phyloP scores from a whole-genome alignment of 1,284 basidiomycete species.

The Ceratobasidium sp. region DNA sequence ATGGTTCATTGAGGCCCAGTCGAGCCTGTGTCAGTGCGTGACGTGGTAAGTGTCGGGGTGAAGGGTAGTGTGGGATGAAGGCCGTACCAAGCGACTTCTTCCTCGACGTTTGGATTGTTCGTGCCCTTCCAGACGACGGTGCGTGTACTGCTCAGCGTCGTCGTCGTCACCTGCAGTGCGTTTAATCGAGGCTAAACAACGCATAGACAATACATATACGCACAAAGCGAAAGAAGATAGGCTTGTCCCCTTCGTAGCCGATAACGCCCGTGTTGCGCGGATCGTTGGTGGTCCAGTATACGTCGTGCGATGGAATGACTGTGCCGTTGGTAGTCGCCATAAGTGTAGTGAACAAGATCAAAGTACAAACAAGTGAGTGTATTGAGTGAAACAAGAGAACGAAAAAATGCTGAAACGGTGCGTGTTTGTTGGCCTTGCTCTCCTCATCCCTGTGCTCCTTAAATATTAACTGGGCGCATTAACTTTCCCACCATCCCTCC shows the following conservation, averaged over 20 bases:
- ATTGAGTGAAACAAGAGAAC: neutral
- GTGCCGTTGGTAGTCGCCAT: slow-evolving; percentile 30
- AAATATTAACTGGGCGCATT: slow-evolving; percentile 4
- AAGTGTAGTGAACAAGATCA: neutral
- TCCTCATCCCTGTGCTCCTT: neutral
- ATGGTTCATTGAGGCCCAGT: slow-evolving; percentile 39
- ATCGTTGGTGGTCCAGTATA: slow-evolving; percentile 71
- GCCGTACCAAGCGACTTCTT: slow-evolving; percentile 35
- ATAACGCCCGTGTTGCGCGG: slow-evolving; percentile 70
- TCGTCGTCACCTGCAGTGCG: slow-evolving; percentile 19
- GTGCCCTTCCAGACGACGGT: slow-evolving; percentile 39
- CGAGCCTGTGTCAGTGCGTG: slow-evolving; percentile 20
- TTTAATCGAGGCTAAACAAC: neutral
- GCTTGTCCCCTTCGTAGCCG: slow-evolving; percentile 68
- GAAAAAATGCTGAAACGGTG: slow-evolving; percentile 22
- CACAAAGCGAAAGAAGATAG: slow-evolving; percentile 38
- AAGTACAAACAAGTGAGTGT: neutral
- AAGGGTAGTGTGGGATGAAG: neutral
- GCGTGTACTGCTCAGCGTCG: slow-evolving; percentile 37
- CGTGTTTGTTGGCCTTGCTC: neutral
- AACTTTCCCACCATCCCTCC: neutral
- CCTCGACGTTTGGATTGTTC: slow-evolving; percentile 38
- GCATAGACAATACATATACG: neutral
- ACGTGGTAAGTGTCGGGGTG: neutral
- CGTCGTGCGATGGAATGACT: slow-evolving; percentile 54